Evolutionary conservation across 1,284 basidiomycete genomes (phyloP).

Genomic region (Tremellales sp.): DNA sequence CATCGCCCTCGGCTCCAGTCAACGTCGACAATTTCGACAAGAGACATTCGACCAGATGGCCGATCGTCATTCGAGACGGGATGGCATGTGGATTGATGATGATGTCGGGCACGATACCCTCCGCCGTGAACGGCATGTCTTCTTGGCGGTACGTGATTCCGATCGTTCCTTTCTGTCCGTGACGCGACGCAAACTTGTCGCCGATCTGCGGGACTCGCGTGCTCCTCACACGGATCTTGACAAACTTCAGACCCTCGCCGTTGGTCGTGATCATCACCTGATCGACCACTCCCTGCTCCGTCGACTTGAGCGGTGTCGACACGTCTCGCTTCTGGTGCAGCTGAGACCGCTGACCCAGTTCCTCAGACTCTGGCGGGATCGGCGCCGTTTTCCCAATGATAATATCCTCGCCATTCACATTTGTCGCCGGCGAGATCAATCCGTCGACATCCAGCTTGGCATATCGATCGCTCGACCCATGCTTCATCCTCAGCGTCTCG

Average conservation of each 20-base stretch:
- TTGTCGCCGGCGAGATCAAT: constrained; percentile 89
- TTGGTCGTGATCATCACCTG: constrained; percentile 97
- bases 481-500: constrained; percentile 93
- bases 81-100: constrained; percentile 99
- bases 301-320: constrained; percentile 95
- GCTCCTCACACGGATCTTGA: constrained; percentile 94
- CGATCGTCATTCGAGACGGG: constrained; percentile 99
- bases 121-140: constrained; percentile 98
- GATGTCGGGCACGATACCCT: constrained; percentile 93
- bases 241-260: constrained; percentile 93
- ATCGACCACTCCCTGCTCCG: constrained; percentile 95
- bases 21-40: constrained; percentile 95
- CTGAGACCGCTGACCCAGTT: constrained; percentile 89
- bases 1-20: constrained; percentile 94
- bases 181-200: constrained; percentile 99
- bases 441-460: constrained; percentile 98
- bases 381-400: constrained; percentile 99
- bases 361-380: constrained; percentile 92
- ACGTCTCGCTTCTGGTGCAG: constrained; percentile 90
- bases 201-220: constrained; percentile 96
- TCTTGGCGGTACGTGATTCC: constrained; percentile 99
- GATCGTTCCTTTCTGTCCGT: constrained; percentile 99
- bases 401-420: constrained; percentile 94
- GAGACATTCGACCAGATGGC: constrained; percentile 98
- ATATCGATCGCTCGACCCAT: constrained; percentile 73